Conservation (phyloP, 495 filamentous ascomycete genomes). For the Lasiosphaeria ovina region DNA sequence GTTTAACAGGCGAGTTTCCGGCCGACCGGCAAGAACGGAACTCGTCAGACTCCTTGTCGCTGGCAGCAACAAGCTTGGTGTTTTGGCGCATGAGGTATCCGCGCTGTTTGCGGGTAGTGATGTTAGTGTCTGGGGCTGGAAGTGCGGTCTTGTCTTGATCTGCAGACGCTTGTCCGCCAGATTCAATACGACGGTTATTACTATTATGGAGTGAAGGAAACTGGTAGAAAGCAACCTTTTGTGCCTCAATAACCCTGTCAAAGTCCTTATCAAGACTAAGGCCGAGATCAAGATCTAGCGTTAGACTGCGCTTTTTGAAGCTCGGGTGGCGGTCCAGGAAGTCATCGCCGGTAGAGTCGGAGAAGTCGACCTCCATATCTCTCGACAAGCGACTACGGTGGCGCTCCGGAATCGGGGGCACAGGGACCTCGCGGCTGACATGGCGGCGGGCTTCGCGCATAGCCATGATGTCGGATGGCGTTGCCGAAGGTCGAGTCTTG, state of each 20-base stretch:
- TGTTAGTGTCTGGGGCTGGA: slow-evolving; percentile 54
- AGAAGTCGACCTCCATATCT: slow-evolving; percentile 39
- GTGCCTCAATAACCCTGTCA: slow-evolving; percentile 89
- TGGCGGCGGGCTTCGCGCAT: slow-evolving; percentile 87
- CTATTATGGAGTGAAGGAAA: slow-evolving; percentile 32
- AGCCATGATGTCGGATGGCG: slow-evolving; percentile 75
- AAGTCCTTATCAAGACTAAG: slow-evolving; percentile 89
- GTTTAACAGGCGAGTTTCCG: slow-evolving; percentile 70
- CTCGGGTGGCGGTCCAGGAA: slow-evolving; percentile 52
- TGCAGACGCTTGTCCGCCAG: slow-evolving; percentile 18
- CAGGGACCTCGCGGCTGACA: slow-evolving; percentile 70
- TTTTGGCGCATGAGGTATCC: slow-evolving; percentile 99
- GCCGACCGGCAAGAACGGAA: slow-evolving; percentile 56
- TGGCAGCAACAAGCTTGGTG: slow-evolving; percentile 93
- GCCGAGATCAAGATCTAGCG: slow-evolving; percentile 77
- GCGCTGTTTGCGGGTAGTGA: slow-evolving; percentile 65
- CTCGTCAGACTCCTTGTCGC: slow-evolving; percentile 58
- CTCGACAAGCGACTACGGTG: slow-evolving; percentile 53
- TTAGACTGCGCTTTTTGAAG: slow-evolving; percentile 57
- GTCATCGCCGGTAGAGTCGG: slow-evolving; percentile 29
- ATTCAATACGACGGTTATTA: neutral
- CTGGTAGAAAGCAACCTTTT: slow-evolving; percentile 81
- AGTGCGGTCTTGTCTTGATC: slow-evolving; percentile 7
- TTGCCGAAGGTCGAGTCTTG: slow-evolving; percentile 85
- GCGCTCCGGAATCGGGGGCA: slow-evolving; percentile 61